Conservation (phyloP, 495 filamentous ascomycete genomes). For the Podospora pseudoanserina region DNA sequence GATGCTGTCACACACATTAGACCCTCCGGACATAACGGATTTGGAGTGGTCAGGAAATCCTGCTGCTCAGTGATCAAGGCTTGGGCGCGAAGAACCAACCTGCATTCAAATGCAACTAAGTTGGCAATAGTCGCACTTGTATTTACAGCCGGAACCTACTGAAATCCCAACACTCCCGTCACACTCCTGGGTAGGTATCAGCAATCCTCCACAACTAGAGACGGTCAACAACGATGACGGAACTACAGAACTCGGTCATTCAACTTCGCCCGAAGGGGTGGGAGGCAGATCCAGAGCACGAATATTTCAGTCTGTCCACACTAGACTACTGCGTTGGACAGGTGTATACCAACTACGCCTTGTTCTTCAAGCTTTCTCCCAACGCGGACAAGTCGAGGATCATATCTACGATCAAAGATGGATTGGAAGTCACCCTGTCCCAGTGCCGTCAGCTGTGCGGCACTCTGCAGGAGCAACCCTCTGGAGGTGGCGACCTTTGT, state of each 20-base stretch:
- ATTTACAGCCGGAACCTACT: not conserved
- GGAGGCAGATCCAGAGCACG: conserved; percentile 29
- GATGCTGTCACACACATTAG: not conserved
- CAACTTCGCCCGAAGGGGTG: conserved; percentile 28
- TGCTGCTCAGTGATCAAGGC: not conserved
- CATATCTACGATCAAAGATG: conserved; percentile 30
- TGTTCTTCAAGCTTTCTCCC: conserved; percentile 38
- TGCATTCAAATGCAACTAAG: not conserved
- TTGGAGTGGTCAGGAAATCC: not conserved
- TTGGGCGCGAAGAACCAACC: not conserved
- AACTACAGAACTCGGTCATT: not conserved
- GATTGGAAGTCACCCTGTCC: conserved; percentile 41
- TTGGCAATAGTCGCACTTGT: not conserved
- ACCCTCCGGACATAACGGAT: not conserved
- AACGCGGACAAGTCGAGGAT: conserved; percentile 31
- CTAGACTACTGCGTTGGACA: conserved; percentile 34
- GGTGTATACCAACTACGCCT: conserved; percentile 36
- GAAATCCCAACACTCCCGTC: no score
- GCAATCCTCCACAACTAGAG: not conserved
- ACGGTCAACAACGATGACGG: not conserved
- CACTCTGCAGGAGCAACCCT: conserved; percentile 40
- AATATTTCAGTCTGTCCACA: conserved; percentile 29
- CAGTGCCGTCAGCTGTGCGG: conserved; percentile 44
- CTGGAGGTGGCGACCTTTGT: not conserved
- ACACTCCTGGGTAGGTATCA: no score